phyloP scores from a whole-genome alignment of 331 rosid genomes.

The Acacia concinna region DNA sequence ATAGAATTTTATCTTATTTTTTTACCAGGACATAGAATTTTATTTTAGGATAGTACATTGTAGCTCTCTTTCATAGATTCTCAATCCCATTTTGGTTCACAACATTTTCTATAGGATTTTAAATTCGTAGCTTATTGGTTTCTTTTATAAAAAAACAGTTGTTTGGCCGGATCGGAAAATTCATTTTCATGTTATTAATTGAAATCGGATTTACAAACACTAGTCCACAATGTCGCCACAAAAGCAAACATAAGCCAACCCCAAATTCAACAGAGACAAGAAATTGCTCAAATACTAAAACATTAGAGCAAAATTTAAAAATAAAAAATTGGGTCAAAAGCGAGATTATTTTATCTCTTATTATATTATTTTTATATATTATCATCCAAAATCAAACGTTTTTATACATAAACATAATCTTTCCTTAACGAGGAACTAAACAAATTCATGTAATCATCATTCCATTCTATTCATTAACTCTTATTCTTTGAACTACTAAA shows the following conservation, averaged over 20 bases:
- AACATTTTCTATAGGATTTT: constrained; percentile 32
- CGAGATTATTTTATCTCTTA: too few relatives aligned
- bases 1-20: constrained; percentile 42
- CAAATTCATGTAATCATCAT: too few relatives aligned
- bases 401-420: too few relatives aligned
- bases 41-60: constrained; percentile 39
- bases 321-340: too few relatives aligned
- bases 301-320: not conserved
- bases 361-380: too few relatives aligned
- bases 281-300: not conserved
- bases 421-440: too few relatives aligned
- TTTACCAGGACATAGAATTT: constrained; percentile 47
- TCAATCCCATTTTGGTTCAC: constrained; percentile 29
- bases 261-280: not conserved
- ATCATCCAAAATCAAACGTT: too few relatives aligned
- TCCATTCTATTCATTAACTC: too few relatives aligned
- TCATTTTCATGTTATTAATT: too few relatives aligned
- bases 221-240: too few relatives aligned
- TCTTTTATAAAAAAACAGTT: not conserved
- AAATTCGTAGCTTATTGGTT: constrained; percentile 28
- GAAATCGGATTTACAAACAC: not conserved
- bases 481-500: too few relatives aligned
- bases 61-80: constrained; percentile 36
- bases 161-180: not conserved
- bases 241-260: not conserved